These are phyloP conservation scores for Solanum lycopersicoides DNA, from an alignment of 257 asterid genomes.

Conservation along the genomic window DNA sequence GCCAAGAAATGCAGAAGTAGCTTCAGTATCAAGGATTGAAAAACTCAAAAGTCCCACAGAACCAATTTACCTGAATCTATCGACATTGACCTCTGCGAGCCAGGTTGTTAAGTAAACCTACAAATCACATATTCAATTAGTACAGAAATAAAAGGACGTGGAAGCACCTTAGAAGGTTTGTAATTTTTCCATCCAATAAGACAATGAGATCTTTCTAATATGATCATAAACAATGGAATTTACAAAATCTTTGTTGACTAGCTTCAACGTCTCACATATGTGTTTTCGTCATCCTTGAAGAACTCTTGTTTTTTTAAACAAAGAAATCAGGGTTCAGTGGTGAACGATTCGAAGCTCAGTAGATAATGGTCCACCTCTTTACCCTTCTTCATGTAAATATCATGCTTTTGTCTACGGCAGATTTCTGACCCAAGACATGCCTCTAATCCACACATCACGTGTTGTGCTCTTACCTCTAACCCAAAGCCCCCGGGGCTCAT, in stretches of 20 bases:
- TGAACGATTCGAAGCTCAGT: neutral
- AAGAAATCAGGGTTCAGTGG: neutral
- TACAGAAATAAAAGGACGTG: neutral
- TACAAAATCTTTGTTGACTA: neutral
- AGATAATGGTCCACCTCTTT: neutral
- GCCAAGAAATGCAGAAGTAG: neutral
- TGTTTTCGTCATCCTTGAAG: neutral
- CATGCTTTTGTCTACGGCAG: neutral
- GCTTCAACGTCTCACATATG: neutral
- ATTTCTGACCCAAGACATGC: neutral
- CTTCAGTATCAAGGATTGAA: too few species aligned
- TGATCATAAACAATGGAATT: neutral
- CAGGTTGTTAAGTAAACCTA: constrained; percentile 70
- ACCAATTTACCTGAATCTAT: constrained; percentile 40
- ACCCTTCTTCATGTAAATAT: neutral
- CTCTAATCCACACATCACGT: neutral
- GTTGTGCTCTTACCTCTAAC: neutral
- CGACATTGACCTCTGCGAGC: constrained; percentile 70
- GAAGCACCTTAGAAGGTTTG: neutral
- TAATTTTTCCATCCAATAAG: neutral
- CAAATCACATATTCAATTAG: neutral
- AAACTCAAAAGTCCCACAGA: neutral
- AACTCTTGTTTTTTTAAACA: neutral
- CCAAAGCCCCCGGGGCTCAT: neutral
- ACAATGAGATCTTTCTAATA: neutral